Conservation (phyloP, 805 yeast genomes). For the Yamadazyma sp. region DNA sequence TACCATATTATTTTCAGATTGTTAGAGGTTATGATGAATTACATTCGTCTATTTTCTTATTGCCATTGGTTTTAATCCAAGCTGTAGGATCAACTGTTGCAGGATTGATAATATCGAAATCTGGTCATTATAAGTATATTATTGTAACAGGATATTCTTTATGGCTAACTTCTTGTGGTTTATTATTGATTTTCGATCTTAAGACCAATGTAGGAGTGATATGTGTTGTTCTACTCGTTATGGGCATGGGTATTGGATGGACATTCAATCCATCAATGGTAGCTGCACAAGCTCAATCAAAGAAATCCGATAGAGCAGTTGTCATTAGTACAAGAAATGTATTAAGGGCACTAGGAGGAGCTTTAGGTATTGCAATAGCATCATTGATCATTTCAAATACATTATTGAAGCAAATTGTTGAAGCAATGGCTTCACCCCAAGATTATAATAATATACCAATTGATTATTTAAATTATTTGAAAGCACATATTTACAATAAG, state of each 20-base stretch:
- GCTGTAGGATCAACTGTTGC: conserved; percentile 40
- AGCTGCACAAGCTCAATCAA: conserved; percentile 49
- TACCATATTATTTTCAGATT: conserved; percentile 23
- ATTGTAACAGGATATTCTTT: conserved; percentile 38
- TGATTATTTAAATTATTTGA: conserved; percentile 17
- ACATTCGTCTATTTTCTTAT: conserved; percentile 36
- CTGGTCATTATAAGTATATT: conserved; percentile 42
- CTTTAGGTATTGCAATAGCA: conserved; percentile 28
- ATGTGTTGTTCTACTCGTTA: conserved; percentile 16
- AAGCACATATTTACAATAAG: conserved; percentile 25
- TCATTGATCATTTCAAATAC: conserved; percentile 27
- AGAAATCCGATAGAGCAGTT: conserved; percentile 30
- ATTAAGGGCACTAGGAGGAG: conserved; percentile 32
- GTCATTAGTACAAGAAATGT: conserved; percentile 32
- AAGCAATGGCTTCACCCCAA: conserved; percentile 7
- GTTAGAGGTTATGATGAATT: conserved; percentile 40
- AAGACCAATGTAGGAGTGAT: conserved; percentile 28
- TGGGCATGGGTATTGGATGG: conserved; percentile 43
- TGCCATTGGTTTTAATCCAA: conserved; percentile 45
- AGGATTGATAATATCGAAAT: conserved; percentile 44
- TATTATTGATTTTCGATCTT: conserved; percentile 29
- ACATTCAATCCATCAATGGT: conserved; percentile 55
- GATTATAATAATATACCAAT: conserved; percentile 9
- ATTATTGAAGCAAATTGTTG: conserved; percentile 17
- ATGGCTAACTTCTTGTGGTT: conserved; percentile 41